Evolutionary conservation across 2,329 filamentous ascomycete species (phyloP), one percentile per base, ranked within the genome.

Genomic region (Fusarium albidum): DNA sequence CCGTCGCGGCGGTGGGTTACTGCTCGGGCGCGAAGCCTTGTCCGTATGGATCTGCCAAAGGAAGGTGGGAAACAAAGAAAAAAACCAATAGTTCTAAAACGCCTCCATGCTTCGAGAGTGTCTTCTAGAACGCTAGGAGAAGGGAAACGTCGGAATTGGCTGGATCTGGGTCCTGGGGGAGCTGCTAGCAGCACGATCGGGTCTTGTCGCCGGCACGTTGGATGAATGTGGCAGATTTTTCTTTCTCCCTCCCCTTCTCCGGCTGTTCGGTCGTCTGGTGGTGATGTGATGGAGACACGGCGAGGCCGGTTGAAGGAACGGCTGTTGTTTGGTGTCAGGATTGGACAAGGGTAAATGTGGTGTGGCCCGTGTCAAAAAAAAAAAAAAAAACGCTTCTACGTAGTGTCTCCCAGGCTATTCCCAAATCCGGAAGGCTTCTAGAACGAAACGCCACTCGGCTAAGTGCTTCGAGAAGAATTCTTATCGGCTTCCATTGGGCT

Each of bases 241-340:
- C 13, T 40, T 27, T 49, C 15, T 35, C 37, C 40, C 25, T 54
- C 37, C 41, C 43, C 41, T 28, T 47, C 35, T 40, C 46, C 39
- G 38, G 43, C 21, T 28, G 21, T 21, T 21, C 21, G 4, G 21
- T 27, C 18, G 34, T 43, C 55, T 47, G 49, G 48, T 60, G 51
- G 52, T 67, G 64, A 66, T 49, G 61, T 39, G 62, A 67, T 67
- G 60, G 63, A 61, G 64, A 64, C 62, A 61, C 64, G 64, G 64
- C 62, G 64, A 67, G 51, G 63, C 64, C 64, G 64, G 60, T 59
- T 63, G 60, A 55, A 38, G 18, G 44, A 55, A 40, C 31, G 38
- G 44, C 37, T 46, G 42, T 56, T 52, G 46, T 21, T 21, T 63
- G 50, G 63, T 63, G 58, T 62, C 46, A 64, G 50, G 51, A 32